Base-by-base conservation (phyloP, 2,329 filamentous ascomycete genomes). In the Diaporthe batatas region DNA sequence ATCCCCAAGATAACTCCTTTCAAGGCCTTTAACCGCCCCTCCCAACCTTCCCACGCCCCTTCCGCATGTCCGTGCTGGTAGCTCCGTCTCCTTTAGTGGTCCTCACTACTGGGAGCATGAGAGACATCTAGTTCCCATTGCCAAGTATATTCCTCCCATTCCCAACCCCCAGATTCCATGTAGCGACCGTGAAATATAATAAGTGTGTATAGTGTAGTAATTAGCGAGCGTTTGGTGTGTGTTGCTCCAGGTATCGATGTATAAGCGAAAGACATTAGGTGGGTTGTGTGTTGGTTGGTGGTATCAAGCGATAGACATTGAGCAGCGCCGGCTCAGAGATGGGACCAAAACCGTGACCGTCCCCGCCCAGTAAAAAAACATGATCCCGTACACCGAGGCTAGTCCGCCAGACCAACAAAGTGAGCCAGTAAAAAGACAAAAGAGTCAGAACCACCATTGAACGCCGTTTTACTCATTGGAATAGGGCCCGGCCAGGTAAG, bases 241-340 rank as follows among this genome's bases (percentile, higher is more conserved):
- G 59, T 55, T 55, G 72, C 57, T 51, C 58, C 44, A 67, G 72
- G 72, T 71, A 71, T 73, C 68, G 49, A 58, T 65, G 36, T 49
- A 51, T 58, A 47, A 73, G 55, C 68, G 72, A 73, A 71, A 70
- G 72, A 68, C 68, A 73, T 73, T 71, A 71, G 53, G 68, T 73
- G 51, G 71, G 55, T 59, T 49, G 64, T 68, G 44, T 57, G 36
- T 47, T 67, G 59, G 47, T 64, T 25, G 55, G 49, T 51, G 71
- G 64, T 36, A 72, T 32, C 42, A 73, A 70, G 58, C 44, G 58
- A 70, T 70, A 69, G 68, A 73, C 49, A 67, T 54, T 57, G 68
- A 71, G 72, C 58, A 71, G 55, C 51, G 58, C 51, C 55, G 58
- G 59, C 72, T 70, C 32, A 67, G 58, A 57, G 62, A 68, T 47